These are phyloP conservation scores for Leishmania tropica DNA, from an alignment of 208 protist species.

Conservation along the genomic window DNA sequence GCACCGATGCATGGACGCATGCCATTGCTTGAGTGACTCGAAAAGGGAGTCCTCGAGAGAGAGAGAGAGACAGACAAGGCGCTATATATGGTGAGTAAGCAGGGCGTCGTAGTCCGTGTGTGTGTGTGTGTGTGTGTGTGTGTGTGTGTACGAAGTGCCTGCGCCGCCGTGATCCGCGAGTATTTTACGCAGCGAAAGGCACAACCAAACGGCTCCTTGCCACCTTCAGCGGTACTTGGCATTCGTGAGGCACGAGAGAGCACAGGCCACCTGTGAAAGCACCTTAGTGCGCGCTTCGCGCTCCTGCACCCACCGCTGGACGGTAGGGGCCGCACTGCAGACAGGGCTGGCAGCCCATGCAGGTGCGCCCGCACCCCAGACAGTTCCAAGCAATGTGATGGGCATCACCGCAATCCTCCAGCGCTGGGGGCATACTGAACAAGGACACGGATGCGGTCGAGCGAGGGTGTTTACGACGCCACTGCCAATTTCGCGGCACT, in stretches of 20 bases:
- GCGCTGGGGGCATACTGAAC: constrained; percentile 50
- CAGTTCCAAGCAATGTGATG: constrained; percentile 61
- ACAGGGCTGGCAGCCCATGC: constrained; percentile 49
- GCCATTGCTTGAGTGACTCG: neutral
- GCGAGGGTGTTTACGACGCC: no score
- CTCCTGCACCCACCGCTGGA: neutral
- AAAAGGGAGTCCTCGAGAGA: neutral
- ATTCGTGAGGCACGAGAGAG: neutral
- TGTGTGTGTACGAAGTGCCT: no score
- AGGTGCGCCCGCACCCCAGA: constrained; percentile 49
- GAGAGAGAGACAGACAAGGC: neutral
- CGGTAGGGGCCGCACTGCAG: constrained; percentile 29
- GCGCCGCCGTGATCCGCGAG: no score
- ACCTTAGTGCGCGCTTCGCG: neutral
- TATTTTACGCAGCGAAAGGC: neutral
- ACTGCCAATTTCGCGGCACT: neutral
- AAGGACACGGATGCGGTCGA: constrained; percentile 1
- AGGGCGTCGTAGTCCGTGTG: neutral
- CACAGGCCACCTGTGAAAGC: neutral
- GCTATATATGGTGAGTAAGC: neutral
- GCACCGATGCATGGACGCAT: neutral
- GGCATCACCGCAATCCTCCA: constrained; percentile 33
- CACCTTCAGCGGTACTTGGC: neutral
- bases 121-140: no score
- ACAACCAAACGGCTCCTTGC: neutral